These are phyloP conservation scores for Chaetomium fimeti DNA, from an alignment of 495 filamentous ascomycete species.

Conservation along the genomic window DNA sequence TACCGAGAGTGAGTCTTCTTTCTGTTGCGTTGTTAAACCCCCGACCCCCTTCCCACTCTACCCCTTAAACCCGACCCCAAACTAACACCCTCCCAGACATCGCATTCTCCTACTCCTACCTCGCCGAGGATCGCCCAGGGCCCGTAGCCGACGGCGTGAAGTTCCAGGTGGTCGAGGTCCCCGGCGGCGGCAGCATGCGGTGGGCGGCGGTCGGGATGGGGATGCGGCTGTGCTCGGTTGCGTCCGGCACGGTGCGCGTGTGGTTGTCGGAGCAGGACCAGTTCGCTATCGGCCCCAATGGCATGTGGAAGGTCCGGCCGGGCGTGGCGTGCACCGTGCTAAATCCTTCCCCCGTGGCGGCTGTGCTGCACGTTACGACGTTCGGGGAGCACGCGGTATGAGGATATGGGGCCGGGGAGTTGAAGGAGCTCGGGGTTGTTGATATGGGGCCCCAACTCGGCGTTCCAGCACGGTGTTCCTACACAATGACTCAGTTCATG, in stretches of 20 bases:
- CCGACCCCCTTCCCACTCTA: not conserved
- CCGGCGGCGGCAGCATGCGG: slow-evolving; percentile 3
- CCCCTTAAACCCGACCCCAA: not conserved
- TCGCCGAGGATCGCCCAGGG: slow-evolving; percentile 12
- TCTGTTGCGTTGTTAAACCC: not conserved
- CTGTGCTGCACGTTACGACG: slow-evolving; percentile 20
- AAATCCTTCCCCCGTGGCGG: slow-evolving; percentile 13
- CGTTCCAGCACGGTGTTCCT: not conserved
- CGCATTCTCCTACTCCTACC: slow-evolving; percentile 22
- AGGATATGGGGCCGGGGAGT: not conserved
- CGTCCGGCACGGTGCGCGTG: slow-evolving; percentile 18
- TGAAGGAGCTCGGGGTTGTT: not conserved
- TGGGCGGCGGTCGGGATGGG: slow-evolving; percentile 10
- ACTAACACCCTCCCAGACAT: slow-evolving; percentile 6
- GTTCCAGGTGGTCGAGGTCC: slow-evolving; percentile 21
- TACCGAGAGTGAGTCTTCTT: slow-evolving; percentile 12
- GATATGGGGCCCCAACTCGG: not conserved
- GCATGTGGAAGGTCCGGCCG: slow-evolving; percentile 22
- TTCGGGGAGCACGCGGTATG: not conserved
- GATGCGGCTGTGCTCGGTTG: slow-evolving; percentile 21
- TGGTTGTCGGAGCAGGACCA: slow-evolving; percentile 9
- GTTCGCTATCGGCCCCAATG: slow-evolving; percentile 24
- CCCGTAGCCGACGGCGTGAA: slow-evolving; percentile 3
- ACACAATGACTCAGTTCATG: too few relatives aligned
- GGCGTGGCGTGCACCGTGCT: slow-evolving; percentile 13